phyloP scores from a whole-genome alignment of 1,284 basidiomycete genomes.

The Laetiporus sulphureus region DNA sequence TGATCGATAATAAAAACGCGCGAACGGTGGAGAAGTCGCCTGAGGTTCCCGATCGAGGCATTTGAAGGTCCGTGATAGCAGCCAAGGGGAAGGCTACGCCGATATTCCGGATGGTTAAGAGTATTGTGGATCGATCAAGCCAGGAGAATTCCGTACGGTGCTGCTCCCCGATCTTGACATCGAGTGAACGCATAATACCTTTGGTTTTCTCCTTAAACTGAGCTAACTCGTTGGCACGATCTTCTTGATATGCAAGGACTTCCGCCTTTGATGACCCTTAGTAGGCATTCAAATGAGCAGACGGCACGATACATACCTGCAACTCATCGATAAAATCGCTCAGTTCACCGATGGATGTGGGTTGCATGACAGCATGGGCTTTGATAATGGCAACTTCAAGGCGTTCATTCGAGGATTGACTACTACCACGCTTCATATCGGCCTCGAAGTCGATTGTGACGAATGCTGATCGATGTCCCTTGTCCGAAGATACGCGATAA shows the following conservation, averaged over 20 bases:
- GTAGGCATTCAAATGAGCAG: background rate
- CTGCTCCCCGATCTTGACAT: conserved; percentile 44
- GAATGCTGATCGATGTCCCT: conserved; percentile 71
- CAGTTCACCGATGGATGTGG: conserved; percentile 82
- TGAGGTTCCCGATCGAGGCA: conserved; percentile 31
- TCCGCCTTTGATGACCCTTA: conserved; percentile 47
- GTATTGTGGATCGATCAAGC: conserved; percentile 62
- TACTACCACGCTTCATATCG: conserved; percentile 27
- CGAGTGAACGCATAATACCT: conserved; percentile 67
- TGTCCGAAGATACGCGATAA: conserved; percentile 37
- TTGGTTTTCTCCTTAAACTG: conserved; percentile 80
- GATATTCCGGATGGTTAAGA: conserved; percentile 60
- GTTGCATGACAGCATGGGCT: conserved; percentile 88
- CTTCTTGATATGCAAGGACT: conserved; percentile 63
- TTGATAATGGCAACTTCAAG: conserved; percentile 59
- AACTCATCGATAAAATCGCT: conserved; percentile 83
- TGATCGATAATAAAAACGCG: conserved; percentile 82
- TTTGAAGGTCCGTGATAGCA: conserved; percentile 44
- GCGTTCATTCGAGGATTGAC: conserved; percentile 27
- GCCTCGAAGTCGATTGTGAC: conserved; percentile 70
- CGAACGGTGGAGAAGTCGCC: conserved; percentile 43
- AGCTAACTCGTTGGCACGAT: conserved; percentile 67
- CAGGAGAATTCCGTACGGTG: conserved; percentile 41
- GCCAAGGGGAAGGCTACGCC: conserved; percentile 83
- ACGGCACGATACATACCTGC: conserved; percentile 41